Evolutionary conservation across 1,284 basidiomycete species (phyloP), one percentile per base, ranked within the genome.

Genomic region (Schizophyllum amplum): DNA sequence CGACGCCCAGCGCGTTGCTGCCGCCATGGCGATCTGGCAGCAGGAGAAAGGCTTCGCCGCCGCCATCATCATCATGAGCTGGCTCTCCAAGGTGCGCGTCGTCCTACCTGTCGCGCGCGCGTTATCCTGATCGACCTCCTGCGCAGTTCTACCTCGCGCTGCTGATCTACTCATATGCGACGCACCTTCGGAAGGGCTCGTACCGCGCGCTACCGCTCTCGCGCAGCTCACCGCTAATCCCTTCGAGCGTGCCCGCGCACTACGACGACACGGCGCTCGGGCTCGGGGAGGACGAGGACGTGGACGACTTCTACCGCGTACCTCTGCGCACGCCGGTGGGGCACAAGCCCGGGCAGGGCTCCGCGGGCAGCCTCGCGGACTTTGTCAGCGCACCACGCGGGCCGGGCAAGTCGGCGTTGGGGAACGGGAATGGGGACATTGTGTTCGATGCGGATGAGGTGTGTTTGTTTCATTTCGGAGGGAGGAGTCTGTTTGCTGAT

Each of bases 151-250:
- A 98, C 76, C 95, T 98, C 71, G 89, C 91, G 46, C 73, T 92
- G 26, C 73, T 96, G 46, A 75, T 99, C 33, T 99, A 98, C 71
- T 98, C 96, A 9, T 98, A 93, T 70, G 94, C 95, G 2, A 78
- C 86, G 1, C 96, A 98, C 70, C 85, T 99, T 51, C 90, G 95
- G 46, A 89, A 90, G 66, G 91, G 92, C 52, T 91, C 93, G 11
- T 98, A 97, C 69, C 87, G 90, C 64, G 77, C 86, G 17, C 83
- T 98, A 50, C 90, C 92, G 3, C 78, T 79, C 60, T 79, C 82
- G 33, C 80, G 83, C 47, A 65, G 72, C 48, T 68, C 66, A 22
- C 61, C 69, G 52, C 61, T 69, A 46, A n/a, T n/a, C n/a, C n/a
- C n/a, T n/a, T n/a, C n/a, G n/a, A 57, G 68, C 55, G 55, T 67